A percentile compares a stretch with the other conserved stretches of the same genome.
Evolutionary conservation across 2,329 filamentous ascomycete genomes (phyloP).

Genomic region (Pyrenophora graminea): DNA sequence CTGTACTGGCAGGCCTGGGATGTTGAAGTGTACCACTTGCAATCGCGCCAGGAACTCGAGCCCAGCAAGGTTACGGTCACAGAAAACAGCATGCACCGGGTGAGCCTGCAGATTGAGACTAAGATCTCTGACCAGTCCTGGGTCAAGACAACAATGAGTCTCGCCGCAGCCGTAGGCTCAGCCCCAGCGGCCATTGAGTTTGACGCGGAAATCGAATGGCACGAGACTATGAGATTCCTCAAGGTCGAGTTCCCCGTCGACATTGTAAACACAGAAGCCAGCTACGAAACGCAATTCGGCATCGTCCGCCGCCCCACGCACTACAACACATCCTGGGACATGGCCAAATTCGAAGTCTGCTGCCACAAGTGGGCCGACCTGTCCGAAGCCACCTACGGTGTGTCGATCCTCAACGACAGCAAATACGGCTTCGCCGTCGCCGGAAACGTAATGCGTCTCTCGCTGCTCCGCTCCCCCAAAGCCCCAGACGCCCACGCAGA

Average conservation of each 20-base stretch:
- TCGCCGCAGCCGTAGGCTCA: slow-evolving; percentile 69
- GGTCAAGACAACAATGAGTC: slow-evolving; percentile 81
- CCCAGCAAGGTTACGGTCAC: slow-evolving; percentile 71
- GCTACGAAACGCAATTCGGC: slow-evolving; percentile 93
- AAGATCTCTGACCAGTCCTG: slow-evolving; percentile 86
- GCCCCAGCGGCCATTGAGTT: slow-evolving; percentile 75
- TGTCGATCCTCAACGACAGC: slow-evolving; percentile 90
- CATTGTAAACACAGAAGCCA: slow-evolving; percentile 86
- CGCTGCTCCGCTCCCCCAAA: slow-evolving; percentile 83
- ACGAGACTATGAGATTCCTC: slow-evolving; percentile 94
- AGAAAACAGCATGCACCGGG: slow-evolving; percentile 73
- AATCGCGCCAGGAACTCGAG: slow-evolving; percentile 77
- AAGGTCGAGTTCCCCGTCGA: slow-evolving; percentile 98
- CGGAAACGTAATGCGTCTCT: slow-evolving; percentile 87
- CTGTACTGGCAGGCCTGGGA: slow-evolving; percentile 99
- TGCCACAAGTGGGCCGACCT: slow-evolving; percentile 93
- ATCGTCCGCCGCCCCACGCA: slow-evolving; percentile 88
- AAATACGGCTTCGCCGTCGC: slow-evolving; percentile 95
- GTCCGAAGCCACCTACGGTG: slow-evolving; percentile 84
- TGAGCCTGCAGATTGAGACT: slow-evolving; percentile 81
- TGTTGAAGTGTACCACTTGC: slow-evolving; percentile 93
- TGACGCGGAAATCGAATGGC: slow-evolving; percentile 90
- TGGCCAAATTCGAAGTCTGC: slow-evolving; percentile 97
- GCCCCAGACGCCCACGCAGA: slow-evolving; percentile 92
- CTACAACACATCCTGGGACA: slow-evolving; percentile 97